Base-by-base conservation (phyloP, 768 basidiomycete species). In the Mrakia frigida region DNA sequence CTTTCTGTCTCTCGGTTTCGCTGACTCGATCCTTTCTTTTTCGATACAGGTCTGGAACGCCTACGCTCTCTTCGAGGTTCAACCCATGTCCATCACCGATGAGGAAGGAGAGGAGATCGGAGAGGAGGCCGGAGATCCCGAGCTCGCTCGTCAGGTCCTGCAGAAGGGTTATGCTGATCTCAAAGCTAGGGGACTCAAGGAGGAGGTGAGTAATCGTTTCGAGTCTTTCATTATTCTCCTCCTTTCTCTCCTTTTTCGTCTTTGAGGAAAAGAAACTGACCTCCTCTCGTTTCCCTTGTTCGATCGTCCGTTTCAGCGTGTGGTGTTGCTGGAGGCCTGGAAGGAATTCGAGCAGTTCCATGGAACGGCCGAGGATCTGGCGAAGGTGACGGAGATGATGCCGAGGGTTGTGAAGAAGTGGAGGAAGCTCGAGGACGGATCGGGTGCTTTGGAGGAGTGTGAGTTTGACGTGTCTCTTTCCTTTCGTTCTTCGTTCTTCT, bases 321-420 rank as follows among this genome's bases (percentile, higher is more conserved):
- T 56, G 56, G 91, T 92, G 5, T 85, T 99, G 25, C 87, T 99
- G 35, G 91, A 96, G 81, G 91, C 92, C 1, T 99, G 97, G 97
- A 97, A 96, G 85, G 86, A 89, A 1, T 97, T 95, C 82, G 97
- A 99, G 84, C 87, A 92, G 81, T 87, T 87, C 56, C 85, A 92
- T 77, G 96, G 97, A 25, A 86, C 89, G 0, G 83, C 87, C 14
- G 89, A 88, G 10, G 89, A 93, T 75, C 87, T 92, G 39, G 87
- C 88, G 63, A 92, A 91, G 85, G 94, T 98, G 28, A 88, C 95
- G 81, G 88, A 86, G 69, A 92, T 94, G 93, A 92, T 95, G 90
- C 97, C 97, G 2, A 90, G 93, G 70, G 91, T 93, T 73, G 90
- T 89, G 83, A 92, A 91, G 85, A 88, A 89, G 80, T 89, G 93